phyloP scores from a whole-genome alignment of 345 rosid species.

The Gossypium arboreum region DNA sequence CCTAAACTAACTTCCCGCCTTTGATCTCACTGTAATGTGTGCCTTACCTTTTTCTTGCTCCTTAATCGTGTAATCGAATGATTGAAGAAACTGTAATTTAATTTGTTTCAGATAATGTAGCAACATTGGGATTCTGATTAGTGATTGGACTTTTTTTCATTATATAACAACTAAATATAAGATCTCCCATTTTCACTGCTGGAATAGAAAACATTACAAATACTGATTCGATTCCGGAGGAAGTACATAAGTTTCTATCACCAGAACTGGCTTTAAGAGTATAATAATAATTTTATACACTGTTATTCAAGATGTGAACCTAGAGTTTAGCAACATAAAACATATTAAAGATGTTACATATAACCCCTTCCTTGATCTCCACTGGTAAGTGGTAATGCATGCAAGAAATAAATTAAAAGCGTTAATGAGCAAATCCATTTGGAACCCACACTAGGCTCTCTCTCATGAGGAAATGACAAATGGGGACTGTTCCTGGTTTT shows the following conservation, averaged over 20 bases:
- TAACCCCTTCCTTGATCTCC: too few relatives aligned
- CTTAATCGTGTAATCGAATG: not conserved
- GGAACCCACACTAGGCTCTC: not conserved
- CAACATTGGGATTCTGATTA: not conserved
- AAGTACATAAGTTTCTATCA: too few relatives aligned
- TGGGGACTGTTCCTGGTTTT: constrained; percentile 7
- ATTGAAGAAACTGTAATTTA: not conserved
- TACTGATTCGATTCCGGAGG: too few relatives aligned
- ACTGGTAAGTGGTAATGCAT: too few relatives aligned
- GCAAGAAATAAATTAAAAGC: too few relatives aligned
- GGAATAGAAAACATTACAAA: not conserved
- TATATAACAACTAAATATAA: not conserved
- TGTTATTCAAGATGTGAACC: too few relatives aligned
- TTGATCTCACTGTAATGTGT: constrained; percentile 19
- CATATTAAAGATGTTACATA: too few relatives aligned
- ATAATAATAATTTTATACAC: too few relatives aligned
- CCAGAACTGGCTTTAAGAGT: too few relatives aligned
- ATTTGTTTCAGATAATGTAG: not conserved
- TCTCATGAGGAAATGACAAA: not conserved
- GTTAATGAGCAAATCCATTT: not conserved
- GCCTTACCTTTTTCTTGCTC: not conserved
- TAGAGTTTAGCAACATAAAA: too few relatives aligned
- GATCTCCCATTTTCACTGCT: not conserved
- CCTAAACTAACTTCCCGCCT: constrained; percentile 3
- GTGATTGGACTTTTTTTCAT: not conserved